phyloP scores from a whole-genome alignment of 2,329 filamentous ascomycete genomes.

The Grosmannia huntii region DNA sequence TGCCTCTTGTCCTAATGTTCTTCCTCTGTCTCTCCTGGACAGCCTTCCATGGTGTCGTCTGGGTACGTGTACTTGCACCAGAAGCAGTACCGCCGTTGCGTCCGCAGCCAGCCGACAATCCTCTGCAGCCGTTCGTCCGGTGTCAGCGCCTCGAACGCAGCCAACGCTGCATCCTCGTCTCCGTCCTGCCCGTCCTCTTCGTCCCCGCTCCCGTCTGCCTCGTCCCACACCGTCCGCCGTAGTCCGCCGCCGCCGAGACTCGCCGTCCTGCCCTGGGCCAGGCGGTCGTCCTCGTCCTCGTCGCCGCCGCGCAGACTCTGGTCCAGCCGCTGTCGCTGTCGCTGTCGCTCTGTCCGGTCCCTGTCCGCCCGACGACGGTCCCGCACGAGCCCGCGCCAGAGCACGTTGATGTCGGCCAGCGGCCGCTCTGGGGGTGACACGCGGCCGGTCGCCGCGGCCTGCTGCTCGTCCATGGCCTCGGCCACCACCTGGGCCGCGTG shows the following conservation, averaged over 20 bases:
- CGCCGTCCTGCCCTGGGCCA: conserved; percentile 49
- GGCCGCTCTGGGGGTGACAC: conserved; percentile 2
- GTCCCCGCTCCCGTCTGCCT: conserved; percentile 54
- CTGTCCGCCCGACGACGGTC: conserved; percentile 57
- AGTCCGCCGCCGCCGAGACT: conserved; percentile 11
- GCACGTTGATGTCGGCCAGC: conserved; percentile 42
- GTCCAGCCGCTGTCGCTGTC: conserved; percentile 34
- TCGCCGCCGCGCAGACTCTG: conserved; percentile 18
- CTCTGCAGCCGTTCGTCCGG: conserved; percentile 52
- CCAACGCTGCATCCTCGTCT: conserved; percentile 67
- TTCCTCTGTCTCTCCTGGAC: conserved; percentile 77
- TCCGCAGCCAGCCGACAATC: conserved; percentile 57
- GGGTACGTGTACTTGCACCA: conserved; percentile 87
- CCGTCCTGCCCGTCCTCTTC: conserved; percentile 60
- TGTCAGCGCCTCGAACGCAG: conserved; percentile 62
- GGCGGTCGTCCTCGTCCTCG: conserved; percentile 76
- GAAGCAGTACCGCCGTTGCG: conserved; percentile 73
- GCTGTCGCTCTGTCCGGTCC: conserved; percentile 50
- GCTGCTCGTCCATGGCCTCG: conserved; percentile 58
- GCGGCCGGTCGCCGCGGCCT: conserved; percentile 4
- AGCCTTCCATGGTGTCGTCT: conserved; percentile 66
- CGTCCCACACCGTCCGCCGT: conserved; percentile 37
- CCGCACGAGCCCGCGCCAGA: conserved; percentile 67
- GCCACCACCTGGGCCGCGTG: conserved; percentile 71
- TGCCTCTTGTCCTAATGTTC: conserved; percentile 40